Conservation (phyloP, 2,329 filamentous ascomycete genomes). For the Fusarium stilboides region DNA sequence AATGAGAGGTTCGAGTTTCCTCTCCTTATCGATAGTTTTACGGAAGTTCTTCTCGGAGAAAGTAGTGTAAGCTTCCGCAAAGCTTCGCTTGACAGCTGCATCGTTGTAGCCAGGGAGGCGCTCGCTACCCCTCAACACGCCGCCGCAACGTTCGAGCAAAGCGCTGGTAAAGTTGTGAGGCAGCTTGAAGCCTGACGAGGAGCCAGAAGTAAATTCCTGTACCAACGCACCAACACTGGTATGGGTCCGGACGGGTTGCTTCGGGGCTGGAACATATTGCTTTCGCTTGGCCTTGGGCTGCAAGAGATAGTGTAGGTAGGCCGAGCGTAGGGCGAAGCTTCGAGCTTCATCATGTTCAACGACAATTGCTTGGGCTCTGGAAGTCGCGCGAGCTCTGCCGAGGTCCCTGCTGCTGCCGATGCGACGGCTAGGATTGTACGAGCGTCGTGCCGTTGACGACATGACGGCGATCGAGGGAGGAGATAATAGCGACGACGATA, state of each 20-base stretch:
- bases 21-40: slow-evolving; percentile 93
- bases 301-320: slow-evolving; percentile 92
- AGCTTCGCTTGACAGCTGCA: slow-evolving; percentile 90
- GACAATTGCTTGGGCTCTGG: slow-evolving; percentile 62
- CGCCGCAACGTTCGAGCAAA: slow-evolving; percentile 81
- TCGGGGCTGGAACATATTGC: slow-evolving; percentile 82
- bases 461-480: slow-evolving; percentile 53
- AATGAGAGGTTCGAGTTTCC: slow-evolving; percentile 91
- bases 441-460: slow-evolving; percentile 67
- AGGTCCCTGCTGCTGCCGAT: slow-evolving; percentile 61
- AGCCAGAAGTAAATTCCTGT: slow-evolving; percentile 81
- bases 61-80: slow-evolving; percentile 93
- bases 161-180: slow-evolving; percentile 68
- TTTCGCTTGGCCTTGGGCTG: slow-evolving; percentile 91
- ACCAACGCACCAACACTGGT: slow-evolving; percentile 88
- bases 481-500: slow-evolving; percentile 29
- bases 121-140: slow-evolving; percentile 86
- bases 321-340: slow-evolving; percentile 89
- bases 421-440: slow-evolving; percentile 63
- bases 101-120: slow-evolving; percentile 91
- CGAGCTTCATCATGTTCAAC: slow-evolving; percentile 86
- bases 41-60: slow-evolving; percentile 91
- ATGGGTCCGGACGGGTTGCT: slow-evolving; percentile 73
- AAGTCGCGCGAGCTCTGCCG: slow-evolving; percentile 61
- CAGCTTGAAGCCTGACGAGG: slow-evolving; percentile 68